These are phyloP conservation scores for Colletotrichum sp. DNA, from an alignment of 2,329 filamentous ascomycete species.

Conservation along the genomic window DNA sequence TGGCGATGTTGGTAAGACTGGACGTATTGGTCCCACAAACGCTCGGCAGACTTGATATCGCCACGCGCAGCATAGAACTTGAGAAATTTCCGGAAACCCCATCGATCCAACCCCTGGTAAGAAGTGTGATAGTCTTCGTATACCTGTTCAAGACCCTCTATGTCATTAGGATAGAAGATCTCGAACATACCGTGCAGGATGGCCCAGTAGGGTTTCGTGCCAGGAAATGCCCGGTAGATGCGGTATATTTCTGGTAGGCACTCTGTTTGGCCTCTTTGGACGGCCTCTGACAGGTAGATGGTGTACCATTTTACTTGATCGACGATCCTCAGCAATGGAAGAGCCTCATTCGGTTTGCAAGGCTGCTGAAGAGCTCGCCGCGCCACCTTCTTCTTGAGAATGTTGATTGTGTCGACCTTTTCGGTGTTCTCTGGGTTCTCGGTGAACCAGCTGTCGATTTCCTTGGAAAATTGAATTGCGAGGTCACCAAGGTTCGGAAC, in stretches of 20 bases:
- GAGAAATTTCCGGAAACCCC: conserved; percentile 54
- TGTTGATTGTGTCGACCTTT: conserved; percentile 15
- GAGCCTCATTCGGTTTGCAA: conserved; percentile 37
- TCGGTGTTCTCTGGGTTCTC: not conserved
- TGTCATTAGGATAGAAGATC: conserved; percentile 40
- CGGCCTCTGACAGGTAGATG: conserved; percentile 41
- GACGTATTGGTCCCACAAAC: conserved; percentile 50
- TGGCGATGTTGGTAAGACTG: conserved; percentile 34
- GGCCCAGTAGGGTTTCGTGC: conserved; percentile 36
- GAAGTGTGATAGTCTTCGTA: conserved; percentile 53
- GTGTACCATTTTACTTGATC: conserved; percentile 46
- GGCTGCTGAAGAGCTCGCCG: conserved; percentile 33
- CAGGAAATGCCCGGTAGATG: conserved; percentile 47
- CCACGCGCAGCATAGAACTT: conserved; percentile 53
- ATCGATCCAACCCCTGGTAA: conserved; percentile 42
- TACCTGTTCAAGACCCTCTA: conserved; percentile 48
- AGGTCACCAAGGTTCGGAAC: conserved; percentile 32
- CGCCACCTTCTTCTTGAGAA: conserved; percentile 35
- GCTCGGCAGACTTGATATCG: conserved; percentile 48
- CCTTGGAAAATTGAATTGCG: conserved; percentile 34
- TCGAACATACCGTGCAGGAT: conserved; percentile 52
- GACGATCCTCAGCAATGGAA: conserved; percentile 43
- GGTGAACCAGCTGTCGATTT: not conserved
- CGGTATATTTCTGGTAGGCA: conserved; percentile 48
- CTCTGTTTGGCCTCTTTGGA: conserved; percentile 29